Evolutionary conservation across 1,284 basidiomycete genomes (phyloP).

Genomic region (Sanghuangporus weigelae): DNA sequence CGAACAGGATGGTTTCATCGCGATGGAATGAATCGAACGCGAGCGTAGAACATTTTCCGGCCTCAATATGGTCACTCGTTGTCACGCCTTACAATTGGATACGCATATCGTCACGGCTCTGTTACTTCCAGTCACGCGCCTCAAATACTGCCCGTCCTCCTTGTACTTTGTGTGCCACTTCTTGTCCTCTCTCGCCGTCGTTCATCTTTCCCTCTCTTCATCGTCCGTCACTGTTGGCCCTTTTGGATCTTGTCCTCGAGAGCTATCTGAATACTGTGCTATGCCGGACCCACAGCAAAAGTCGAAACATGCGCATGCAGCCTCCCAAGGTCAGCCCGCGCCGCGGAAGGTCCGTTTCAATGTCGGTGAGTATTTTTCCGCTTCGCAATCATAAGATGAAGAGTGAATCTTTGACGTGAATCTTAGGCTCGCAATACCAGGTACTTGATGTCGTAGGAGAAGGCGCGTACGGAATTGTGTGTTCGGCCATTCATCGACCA

Average conservation of each 20-base stretch:
- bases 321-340: conserved; percentile 58
- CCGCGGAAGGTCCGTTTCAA: conserved; percentile 90
- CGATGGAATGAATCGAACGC: conserved; percentile 1
- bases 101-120: not conserved
- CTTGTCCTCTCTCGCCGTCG: not conserved
- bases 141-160: not conserved
- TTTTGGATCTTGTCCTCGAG: not conserved
- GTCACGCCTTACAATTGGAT: not conserved
- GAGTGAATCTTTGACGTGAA: not conserved
- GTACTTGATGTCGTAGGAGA: conserved; percentile 89
- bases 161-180: conserved; percentile 7
- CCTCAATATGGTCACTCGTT: not conserved
- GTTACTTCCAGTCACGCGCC: not conserved
- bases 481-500: conserved; percentile 78
- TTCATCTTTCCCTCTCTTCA: not conserved
- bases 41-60: not conserved
- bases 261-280: not conserved
- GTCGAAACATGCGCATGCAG: conserved; percentile 56
- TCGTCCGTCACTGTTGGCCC: not conserved
- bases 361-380: conserved; percentile 59
- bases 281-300: conserved; percentile 27
- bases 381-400: not conserved
- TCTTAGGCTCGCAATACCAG: conserved; percentile 72
- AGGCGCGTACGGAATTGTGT: conserved; percentile 85
- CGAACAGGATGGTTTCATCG: conserved; percentile 4